Evolutionary conservation across 2,329 filamentous ascomycete genomes (phyloP), one percentile per base, ranked within the genome.

Genomic region (Domatiomyces globalis): DNA sequence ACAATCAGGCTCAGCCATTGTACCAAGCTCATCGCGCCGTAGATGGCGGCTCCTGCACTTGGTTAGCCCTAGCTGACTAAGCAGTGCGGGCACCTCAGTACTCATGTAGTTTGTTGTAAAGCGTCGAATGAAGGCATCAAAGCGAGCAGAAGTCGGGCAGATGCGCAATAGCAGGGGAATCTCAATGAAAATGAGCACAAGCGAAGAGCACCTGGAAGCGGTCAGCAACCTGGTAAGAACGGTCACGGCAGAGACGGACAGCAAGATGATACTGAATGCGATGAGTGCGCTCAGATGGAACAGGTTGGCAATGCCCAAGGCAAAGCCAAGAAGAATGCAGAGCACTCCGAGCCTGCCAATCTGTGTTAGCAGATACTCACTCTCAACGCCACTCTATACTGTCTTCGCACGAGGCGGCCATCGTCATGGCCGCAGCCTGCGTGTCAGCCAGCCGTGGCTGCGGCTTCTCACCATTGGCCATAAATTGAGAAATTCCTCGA

Each of bases 131-230:
- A 88, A 83, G 59, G 72, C 74, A 68, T 98, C 92, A 72, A 98
- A 98, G 58, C 79, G 81, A 58, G 83, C 70, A 12, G 90, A 96
- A 5, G 92, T 98, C 53, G 92, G 92, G 74, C 92, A 98, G 73
- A 98, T 95, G 70, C 92, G 86, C 56, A 98, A 83, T 52, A 98
- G 85, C 54, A 96, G 83, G 25, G 92, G 92, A 17, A 98, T 83
- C 69, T 98, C 86, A 65, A 90, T 77, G 70, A 92, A 92, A 64
- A 92, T 73, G 63, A 92, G 84, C 61, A 89, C 63, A 61, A 88
- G 80, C 12, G 81, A 77, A 48, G 77, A 87, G 54, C 77, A 73
- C 45, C 86, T 90, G 43, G 10, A 42, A 42, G 10, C 42, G 17
- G 46, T 55, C 33, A 52, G 49, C 22, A 46, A 25, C 39, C 17